Evolutionary conservation across 2,329 filamentous ascomycete genomes (phyloP), one percentile per base, ranked within the genome.

Genomic region (Sporothrix brunneoviolacea): DNA sequence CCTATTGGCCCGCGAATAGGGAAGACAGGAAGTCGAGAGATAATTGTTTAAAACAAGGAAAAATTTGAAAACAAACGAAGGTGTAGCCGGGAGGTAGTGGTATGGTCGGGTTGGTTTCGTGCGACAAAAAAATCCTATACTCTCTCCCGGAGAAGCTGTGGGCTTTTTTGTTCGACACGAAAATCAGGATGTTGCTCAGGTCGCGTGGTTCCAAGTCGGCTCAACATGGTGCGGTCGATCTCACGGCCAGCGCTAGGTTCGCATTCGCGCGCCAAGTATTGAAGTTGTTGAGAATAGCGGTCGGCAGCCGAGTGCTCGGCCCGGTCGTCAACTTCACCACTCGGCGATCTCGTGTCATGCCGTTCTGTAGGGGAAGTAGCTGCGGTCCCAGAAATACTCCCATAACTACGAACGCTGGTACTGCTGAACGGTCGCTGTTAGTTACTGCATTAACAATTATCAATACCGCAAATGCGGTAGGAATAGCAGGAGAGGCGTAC

Each of bases 141-240:
- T 41, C 35, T 37, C 21, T 46, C 40, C 16, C 16, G 39, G n/a
- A 33, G 13, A 49, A 13, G 32, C 16, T 18, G 42, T 4, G 35
- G 13, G n/a, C 18, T 22, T 12, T 28, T 6, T 21, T 4, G 21
- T 12, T 30, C 28, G 3, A 9, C 41, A 36, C 35, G 24, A 4
- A 41, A 51, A 19, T 35, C 48, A 16, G 28, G 13, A 27, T 42
- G 43, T 10, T 44, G 9, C 12, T 50, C 51, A 8, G 33, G 16
- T 1, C 43, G 48, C 2, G 52, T 10, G 10, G 4, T 36, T 33
- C 45, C 53, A 46, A 80, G 61, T 33, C 74, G 70, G 35, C 71
- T 70, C 50, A 80, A 67, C 77, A 80, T 80, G 53, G 65, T 71
- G 57, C 70, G 69, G 57, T 80, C 77, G 51, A 80, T 78, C 51